Conservation (phyloP, 163 green algal genomes). For the Scenedesmus sp. region DNA sequence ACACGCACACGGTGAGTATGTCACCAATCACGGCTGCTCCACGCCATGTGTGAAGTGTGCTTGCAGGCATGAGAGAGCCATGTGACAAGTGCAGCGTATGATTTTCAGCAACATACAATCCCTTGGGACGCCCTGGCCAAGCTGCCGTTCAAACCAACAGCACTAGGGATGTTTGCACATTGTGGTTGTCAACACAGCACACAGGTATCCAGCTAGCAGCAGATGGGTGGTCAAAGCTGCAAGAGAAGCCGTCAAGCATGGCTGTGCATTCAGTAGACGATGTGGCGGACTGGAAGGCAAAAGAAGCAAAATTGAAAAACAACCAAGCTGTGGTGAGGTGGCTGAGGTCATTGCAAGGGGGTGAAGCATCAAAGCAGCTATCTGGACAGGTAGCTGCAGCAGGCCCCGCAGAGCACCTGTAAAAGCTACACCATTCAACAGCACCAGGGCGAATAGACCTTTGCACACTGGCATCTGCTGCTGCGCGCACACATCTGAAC, state of each 20-base stretch:
- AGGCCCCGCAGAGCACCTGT: too few relatives aligned
- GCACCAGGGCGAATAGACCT: too few relatives aligned
- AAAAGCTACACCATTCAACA: too few relatives aligned
- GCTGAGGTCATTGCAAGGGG: too few relatives aligned
- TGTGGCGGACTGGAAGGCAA: too few relatives aligned
- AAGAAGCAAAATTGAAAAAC: too few relatives aligned
- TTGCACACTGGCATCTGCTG: too few relatives aligned
- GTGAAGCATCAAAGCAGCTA: too few relatives aligned
- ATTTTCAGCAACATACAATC: background rate
- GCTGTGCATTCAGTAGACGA: too few relatives aligned
- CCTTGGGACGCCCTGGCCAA: background rate
- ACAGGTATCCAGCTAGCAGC: background rate
- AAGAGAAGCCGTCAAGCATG: background rate
- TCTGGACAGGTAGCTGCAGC: too few relatives aligned
- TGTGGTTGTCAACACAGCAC: background rate
- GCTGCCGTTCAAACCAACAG: background rate
- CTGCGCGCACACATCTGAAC: too few relatives aligned
- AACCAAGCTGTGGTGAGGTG: too few relatives aligned
- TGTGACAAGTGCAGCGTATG: background rate
- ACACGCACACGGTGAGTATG: background rate
- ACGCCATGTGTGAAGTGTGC: background rate
- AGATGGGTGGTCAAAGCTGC: background rate
- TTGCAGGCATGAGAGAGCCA: background rate
- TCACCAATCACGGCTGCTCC: background rate
- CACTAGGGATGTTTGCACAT: background rate